These are phyloP conservation scores for Aspergillus baeticus DNA, from an alignment of 495 filamentous ascomycete genomes.

Conservation along the genomic window DNA sequence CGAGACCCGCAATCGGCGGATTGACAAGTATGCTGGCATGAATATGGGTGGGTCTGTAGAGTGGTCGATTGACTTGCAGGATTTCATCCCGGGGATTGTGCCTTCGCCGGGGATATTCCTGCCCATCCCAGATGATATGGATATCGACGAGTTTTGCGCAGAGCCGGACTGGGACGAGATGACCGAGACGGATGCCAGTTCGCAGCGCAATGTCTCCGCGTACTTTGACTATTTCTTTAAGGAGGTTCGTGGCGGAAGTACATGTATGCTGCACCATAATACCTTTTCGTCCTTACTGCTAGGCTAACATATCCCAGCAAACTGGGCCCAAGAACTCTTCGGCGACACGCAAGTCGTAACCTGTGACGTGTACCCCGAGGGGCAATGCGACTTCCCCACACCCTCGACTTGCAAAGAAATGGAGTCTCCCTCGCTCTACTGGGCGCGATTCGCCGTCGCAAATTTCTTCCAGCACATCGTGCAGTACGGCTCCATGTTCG, in stretches of 20 bases:
- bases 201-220: neutral
- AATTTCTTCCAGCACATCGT: neutral
- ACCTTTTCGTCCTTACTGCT: neutral
- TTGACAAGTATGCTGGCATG: constrained; percentile 14
- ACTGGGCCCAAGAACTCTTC: constrained; percentile 1
- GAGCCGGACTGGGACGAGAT: neutral
- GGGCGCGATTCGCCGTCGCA: neutral
- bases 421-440: neutral
- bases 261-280: neutral
- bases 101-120: neutral
- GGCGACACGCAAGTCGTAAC: neutral
- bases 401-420: neutral
- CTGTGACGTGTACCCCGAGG: neutral
- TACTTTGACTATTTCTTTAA: constrained; percentile 1
- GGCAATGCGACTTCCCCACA: neutral
- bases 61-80: constrained; percentile 40
- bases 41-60: constrained; percentile 35
- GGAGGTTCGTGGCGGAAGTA: neutral
- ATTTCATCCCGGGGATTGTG: neutral
- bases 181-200: neutral
- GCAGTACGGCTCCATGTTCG: neutral
- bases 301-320: neutral
- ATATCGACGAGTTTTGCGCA: neutral
- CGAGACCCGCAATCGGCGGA: constrained; percentile 18
- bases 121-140: neutral